Evolutionary conservation across 352 stramenopile species (phyloP).

Genomic region (Phytopythium ostracodes): DNA sequence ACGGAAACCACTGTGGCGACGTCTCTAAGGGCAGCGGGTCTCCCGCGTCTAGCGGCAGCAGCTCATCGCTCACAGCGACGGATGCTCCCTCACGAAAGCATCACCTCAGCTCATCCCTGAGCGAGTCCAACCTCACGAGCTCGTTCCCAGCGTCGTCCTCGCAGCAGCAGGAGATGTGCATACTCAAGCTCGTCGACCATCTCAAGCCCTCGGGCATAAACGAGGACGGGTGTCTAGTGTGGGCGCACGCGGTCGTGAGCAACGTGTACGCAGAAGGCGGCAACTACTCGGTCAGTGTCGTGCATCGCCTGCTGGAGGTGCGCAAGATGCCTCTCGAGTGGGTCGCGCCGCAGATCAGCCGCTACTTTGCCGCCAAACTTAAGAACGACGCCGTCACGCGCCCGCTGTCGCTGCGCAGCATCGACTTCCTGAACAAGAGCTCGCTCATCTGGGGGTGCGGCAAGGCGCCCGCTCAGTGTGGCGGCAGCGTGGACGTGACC

Average conservation of each 20-base stretch:
- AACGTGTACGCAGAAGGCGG: slow-evolving; percentile 20
- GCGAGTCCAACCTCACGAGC: slow-evolving; percentile 33
- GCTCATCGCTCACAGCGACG: background rate
- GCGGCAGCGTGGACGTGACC: slow-evolving; percentile 43
- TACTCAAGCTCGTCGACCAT: slow-evolving; percentile 51
- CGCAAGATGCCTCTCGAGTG: slow-evolving; percentile 51
- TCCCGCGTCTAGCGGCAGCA: background rate
- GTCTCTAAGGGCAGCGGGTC: background rate
- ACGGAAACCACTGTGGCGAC: no score
- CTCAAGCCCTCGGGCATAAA: slow-evolving; percentile 35
- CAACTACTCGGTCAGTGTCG: slow-evolving; percentile 18
- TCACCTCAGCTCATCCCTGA: slow-evolving; percentile 19
- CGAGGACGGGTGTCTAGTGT: slow-evolving; percentile 53
- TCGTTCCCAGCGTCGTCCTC: slow-evolving; percentile 21
- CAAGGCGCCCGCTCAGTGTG: slow-evolving; percentile 28
- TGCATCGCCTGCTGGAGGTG: slow-evolving; percentile 38
- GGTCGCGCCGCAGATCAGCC: slow-evolving; percentile 61
- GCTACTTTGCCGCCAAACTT: slow-evolving; percentile 77
- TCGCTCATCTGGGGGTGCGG: slow-evolving; percentile 57
- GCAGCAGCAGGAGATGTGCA: slow-evolving; percentile 34
- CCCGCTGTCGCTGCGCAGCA: slow-evolving; percentile 63
- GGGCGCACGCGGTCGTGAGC: slow-evolving; percentile 60
- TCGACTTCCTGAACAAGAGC: slow-evolving; percentile 76
- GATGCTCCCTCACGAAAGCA: slow-evolving; percentile 1
- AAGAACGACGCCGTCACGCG: slow-evolving; percentile 60